These are phyloP conservation scores for Agrocybe pediades DNA, from an alignment of 768 basidiomycete species.

Conservation along the genomic window DNA sequence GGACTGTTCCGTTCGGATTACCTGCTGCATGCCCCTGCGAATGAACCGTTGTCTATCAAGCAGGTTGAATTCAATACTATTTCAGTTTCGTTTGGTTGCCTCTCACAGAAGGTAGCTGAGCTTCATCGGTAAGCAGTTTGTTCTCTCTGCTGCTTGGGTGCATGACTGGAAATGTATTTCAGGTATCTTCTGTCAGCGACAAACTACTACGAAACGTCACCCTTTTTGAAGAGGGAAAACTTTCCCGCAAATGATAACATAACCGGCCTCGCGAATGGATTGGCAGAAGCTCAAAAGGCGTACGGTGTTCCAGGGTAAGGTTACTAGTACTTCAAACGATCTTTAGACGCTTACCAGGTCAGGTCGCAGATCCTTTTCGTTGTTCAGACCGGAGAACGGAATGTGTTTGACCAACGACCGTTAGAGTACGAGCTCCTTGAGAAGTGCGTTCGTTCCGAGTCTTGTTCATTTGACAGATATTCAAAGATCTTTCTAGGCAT, in stretches of 20 bases:
- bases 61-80: conserved; percentile 99
- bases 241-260: conserved; percentile 78
- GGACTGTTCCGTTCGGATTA: conserved; percentile 97
- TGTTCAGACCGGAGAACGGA: conserved; percentile 86
- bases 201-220: conserved; percentile 62
- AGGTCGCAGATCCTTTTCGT: conserved; percentile 71
- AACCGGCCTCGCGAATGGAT: conserved; percentile 67
- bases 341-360: not conserved
- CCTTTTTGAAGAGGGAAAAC: conserved; percentile 51
- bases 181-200: conserved; percentile 74
- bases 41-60: conserved; percentile 56
- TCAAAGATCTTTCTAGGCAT: conserved; percentile 47
- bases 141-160: not conserved
- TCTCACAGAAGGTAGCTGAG: conserved; percentile 67
- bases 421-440: conserved; percentile 87
- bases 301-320: conserved; percentile 59
- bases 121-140: conserved; percentile 67
- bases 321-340: not conserved
- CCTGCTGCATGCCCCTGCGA: conserved; percentile 64
- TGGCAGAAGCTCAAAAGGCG: conserved; percentile 78
- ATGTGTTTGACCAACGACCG: conserved; percentile 91
- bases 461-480: not conserved
- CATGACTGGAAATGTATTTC: not conserved
- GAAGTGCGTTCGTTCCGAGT: conserved; percentile 43
- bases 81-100: conserved; percentile 83